Percentiles rank a stretch among this genome's conserved stretches.
Conservation (phyloP, 2,329 filamentous ascomycete species). For the Neophaeococcomyces mojaviensis region DNA sequence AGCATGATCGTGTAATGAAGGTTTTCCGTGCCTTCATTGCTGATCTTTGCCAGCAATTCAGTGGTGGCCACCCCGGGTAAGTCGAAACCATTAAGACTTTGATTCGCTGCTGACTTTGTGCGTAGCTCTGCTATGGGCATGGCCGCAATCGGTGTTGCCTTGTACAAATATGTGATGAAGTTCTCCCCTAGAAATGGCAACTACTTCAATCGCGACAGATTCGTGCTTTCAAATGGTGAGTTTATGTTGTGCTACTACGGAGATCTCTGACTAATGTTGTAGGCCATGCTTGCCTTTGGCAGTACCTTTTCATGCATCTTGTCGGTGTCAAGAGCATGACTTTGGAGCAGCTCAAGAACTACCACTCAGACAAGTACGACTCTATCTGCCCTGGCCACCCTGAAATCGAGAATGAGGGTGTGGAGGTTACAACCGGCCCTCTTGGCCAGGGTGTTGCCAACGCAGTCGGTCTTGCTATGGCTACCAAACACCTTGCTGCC, state of each 20-base stretch:
- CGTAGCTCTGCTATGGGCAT: constrained; percentile 56
- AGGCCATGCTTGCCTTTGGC: constrained; percentile 50
- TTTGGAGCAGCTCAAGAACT: constrained; percentile 50
- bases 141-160: constrained; percentile 53
- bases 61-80: too few relatives aligned
- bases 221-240: constrained; percentile 57
- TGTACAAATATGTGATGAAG: constrained; percentile 59
- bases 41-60: too few relatives aligned
- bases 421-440: constrained; percentile 53
- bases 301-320: constrained; percentile 48
- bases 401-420: constrained; percentile 46
- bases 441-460: constrained; percentile 54
- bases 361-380: constrained; percentile 37
- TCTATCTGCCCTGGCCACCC: constrained; percentile 38
- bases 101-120: too few relatives aligned
- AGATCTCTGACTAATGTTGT: too few relatives aligned
- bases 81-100: too few relatives aligned
- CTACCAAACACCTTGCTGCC: constrained; percentile 46
- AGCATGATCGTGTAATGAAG: too few relatives aligned
- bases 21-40: too few relatives aligned
- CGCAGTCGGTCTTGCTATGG: constrained; percentile 52
- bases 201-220: constrained; percentile 57
- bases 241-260: too few relatives aligned
- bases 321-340: constrained; percentile 50
- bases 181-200: constrained; percentile 49